These are phyloP conservation scores for Hirsutella rhossiliensis DNA, from an alignment of 2,329 filamentous ascomycete species.

Conservation along the genomic window DNA sequence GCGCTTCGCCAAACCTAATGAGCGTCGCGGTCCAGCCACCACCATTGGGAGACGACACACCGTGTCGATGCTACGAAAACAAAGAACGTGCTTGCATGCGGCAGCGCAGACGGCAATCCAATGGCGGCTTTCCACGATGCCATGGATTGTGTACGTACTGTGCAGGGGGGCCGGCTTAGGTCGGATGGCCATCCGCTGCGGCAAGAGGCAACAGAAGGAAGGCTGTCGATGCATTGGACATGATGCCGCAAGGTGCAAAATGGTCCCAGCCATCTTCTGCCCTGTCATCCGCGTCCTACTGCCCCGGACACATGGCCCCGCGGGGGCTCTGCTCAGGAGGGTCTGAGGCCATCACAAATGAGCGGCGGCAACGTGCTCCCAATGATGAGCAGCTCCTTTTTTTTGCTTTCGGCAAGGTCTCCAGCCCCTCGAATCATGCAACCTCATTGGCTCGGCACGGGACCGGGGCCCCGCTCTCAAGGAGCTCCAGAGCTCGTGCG, in stretches of 20 bases:
- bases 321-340: background rate
- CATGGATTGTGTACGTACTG: background rate
- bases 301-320: background rate
- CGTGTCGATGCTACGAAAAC: slow-evolving; percentile 1
- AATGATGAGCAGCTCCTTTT: background rate
- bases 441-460: background rate
- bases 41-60: background rate
- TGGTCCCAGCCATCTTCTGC: no score
- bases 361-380: background rate
- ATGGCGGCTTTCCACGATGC: slow-evolving; percentile 20
- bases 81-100: background rate
- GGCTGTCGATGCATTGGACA: no score
- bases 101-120: slow-evolving; percentile 12
- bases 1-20: slow-evolving; percentile 1
- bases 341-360: slow-evolving; percentile 1
- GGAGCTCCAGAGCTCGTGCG: background rate
- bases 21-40: slow-evolving; percentile 2
- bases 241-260: background rate
- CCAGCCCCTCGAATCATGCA: background rate
- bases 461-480: background rate
- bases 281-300: no score
- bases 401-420: background rate
- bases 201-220: no score
- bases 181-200: background rate
- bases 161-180: background rate